Evolutionary conservation across 2,329 filamentous ascomycete genomes (phyloP).

Genomic region (Cercospora beticola): DNA sequence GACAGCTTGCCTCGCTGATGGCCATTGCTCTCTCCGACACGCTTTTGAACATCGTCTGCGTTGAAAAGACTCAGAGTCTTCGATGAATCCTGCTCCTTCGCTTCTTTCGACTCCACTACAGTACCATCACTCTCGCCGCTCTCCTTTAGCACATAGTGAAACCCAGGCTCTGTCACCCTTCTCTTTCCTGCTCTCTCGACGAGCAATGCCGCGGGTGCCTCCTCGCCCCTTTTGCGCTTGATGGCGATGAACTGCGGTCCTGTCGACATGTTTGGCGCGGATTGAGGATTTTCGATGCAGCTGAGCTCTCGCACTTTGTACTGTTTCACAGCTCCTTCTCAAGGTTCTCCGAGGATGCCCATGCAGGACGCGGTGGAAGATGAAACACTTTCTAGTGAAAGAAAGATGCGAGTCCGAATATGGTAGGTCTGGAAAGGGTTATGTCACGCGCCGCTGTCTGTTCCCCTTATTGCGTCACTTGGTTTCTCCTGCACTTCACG

Average conservation of each 20-base stretch:
- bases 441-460: not conserved
- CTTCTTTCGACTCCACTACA: slow-evolving; percentile 10
- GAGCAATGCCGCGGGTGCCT: slow-evolving; percentile 31
- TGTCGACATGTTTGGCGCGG: slow-evolving; percentile 16
- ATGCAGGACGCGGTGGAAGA: not conserved
- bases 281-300: not conserved
- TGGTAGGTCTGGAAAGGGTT: not conserved
- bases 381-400: not conserved
- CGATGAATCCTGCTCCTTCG: slow-evolving; percentile 4
- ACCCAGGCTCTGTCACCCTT: slow-evolving; percentile 14
- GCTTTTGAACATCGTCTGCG: slow-evolving; percentile 9
- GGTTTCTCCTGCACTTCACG: not conserved
- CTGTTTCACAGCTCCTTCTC: not conserved
- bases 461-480: not conserved
- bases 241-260: slow-evolving; percentile 32
- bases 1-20: slow-evolving; percentile 12
- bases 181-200: slow-evolving; percentile 32
- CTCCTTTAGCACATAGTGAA: slow-evolving; percentile 25
- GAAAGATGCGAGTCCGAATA: not conserved
- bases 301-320: not conserved
- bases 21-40: not conserved
- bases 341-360: not conserved
- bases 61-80: slow-evolving; percentile 11
- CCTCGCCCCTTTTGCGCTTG: slow-evolving; percentile 34
- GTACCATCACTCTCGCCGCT: not conserved